These are phyloP conservation scores for Mastigamoeba balamuthi DNA, from an alignment of 78 protist genomes.

Conservation along the genomic window DNA sequence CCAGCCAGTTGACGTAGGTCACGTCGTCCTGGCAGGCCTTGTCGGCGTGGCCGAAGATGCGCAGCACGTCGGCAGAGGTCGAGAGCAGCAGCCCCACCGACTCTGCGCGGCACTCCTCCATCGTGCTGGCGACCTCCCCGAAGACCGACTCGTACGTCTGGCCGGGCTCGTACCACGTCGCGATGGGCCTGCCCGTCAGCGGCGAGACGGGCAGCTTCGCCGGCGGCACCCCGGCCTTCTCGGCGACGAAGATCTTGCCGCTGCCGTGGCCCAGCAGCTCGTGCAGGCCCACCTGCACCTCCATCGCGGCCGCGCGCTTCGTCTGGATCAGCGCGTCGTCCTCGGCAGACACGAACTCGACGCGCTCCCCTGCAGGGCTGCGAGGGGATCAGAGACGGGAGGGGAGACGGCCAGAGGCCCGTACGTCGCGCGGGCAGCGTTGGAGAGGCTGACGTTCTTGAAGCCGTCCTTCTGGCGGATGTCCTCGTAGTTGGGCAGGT, in stretches of 20 bases:
- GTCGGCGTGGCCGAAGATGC: conserved; percentile 30
- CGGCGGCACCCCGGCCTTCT: conserved; percentile 17
- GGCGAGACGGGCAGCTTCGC: conserved; percentile 12
- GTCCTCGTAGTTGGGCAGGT: conserved; percentile 62
- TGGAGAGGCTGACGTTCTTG: conserved; percentile 68
- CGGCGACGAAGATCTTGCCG: conserved; percentile 39
- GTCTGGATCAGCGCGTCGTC: no score
- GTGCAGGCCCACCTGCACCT: conserved; percentile 70
- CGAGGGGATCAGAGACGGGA: neutral
- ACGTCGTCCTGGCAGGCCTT: conserved; percentile 12
- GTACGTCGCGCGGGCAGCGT: conserved; percentile 34
- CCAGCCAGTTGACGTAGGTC: conserved; percentile 63
- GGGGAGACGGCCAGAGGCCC: no score
- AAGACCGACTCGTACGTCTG: conserved; percentile 57
- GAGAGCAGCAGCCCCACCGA: conserved; percentile 36
- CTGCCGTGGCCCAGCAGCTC: conserved; percentile 75
- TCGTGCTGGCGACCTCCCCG: neutral
- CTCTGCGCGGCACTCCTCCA: conserved; percentile 78
- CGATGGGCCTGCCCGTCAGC: conserved; percentile 21
- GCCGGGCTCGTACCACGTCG: conserved; percentile 35
- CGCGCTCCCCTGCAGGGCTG: neutral
- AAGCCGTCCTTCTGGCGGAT: conserved; percentile 59
- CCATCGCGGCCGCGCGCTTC: no score
- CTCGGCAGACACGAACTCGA: neutral
- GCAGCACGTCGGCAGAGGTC: conserved; percentile 17